A percentile compares a stretch with the other conserved stretches of the same genome.
Evolutionary conservation across 2,329 filamentous ascomycete genomes (phyloP).

Genomic region (Colletotrichum eremochloae): DNA sequence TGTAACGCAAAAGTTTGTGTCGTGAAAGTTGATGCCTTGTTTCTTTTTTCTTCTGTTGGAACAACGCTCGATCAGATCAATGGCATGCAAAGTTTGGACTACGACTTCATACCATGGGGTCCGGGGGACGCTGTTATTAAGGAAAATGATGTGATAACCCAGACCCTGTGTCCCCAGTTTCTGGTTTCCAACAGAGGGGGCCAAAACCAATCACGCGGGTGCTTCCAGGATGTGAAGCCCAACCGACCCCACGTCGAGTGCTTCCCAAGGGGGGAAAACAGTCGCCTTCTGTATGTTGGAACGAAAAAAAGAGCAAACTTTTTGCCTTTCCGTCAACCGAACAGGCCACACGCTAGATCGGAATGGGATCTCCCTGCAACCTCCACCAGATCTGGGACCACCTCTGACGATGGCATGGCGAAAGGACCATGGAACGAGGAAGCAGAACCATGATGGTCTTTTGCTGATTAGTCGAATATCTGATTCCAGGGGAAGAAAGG

Average conservation of each 20-base stretch:
- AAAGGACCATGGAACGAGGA: not conserved
- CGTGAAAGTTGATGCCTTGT: not conserved
- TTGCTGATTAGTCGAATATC: not conserved
- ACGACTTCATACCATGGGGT: not conserved
- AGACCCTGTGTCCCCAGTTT: not conserved
- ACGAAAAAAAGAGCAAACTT: not conserved
- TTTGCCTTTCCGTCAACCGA: too few species aligned
- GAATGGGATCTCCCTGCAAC: too few species aligned
- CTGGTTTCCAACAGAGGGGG: not conserved
- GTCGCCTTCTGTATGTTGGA: not conserved
- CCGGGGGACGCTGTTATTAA: constrained; percentile 33
- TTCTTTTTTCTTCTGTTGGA: not conserved
- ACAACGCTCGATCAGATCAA: not conserved
- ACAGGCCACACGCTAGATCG: too few species aligned
- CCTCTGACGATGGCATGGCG: not conserved
- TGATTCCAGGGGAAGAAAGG: not conserved
- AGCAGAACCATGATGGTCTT: not conserved
- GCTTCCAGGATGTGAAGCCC: not conserved
- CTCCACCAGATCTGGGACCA: not conserved
- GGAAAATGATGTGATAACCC: constrained; percentile 3
- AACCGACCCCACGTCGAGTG: constrained; percentile 6
- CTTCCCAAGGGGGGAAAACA: not conserved
- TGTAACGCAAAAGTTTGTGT: not conserved
- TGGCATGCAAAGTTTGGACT: not conserved
- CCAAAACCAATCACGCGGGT: constrained; percentile 8